Evolutionary conservation across 2,329 filamentous ascomycete genomes (phyloP).

Genomic region (Colletotrichum sp.): DNA sequence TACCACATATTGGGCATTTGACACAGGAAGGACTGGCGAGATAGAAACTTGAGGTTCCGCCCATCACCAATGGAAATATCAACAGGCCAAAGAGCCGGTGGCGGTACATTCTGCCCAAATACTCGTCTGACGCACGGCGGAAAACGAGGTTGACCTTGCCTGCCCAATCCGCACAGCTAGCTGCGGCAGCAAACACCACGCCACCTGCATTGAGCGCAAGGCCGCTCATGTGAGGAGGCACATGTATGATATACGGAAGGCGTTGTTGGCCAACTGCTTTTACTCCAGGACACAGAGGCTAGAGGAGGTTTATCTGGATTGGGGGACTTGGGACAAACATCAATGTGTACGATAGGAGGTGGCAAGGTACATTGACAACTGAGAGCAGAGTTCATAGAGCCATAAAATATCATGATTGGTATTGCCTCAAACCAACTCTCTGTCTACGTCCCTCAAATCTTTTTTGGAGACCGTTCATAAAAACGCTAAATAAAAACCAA

Average conservation of each 20-base stretch:
- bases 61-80: not conserved
- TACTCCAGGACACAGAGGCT: not conserved
- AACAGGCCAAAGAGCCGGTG: not conserved
- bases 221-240: not conserved
- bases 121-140: not conserved
- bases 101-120: not conserved
- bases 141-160: not conserved
- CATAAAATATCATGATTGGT: not conserved
- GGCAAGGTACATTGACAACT: not conserved
- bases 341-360: not conserved
- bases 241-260: not conserved
- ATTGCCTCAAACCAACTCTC: not conserved
- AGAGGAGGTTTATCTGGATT: not conserved
- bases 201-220: not conserved
- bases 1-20: slow-evolving; percentile 9
- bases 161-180: not conserved
- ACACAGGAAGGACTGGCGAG: slow-evolving; percentile 16
- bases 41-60: not conserved
- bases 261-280: not conserved
- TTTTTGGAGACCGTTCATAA: not conserved
- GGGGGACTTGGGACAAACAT: not conserved
- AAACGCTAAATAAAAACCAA: not conserved
- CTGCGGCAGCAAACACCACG: not conserved
- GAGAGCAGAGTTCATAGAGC: not conserved
- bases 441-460: not conserved